Evolutionary conservation across 176 grass and related monocot species (phyloP).

Genomic region (Eleusine coracana): DNA sequence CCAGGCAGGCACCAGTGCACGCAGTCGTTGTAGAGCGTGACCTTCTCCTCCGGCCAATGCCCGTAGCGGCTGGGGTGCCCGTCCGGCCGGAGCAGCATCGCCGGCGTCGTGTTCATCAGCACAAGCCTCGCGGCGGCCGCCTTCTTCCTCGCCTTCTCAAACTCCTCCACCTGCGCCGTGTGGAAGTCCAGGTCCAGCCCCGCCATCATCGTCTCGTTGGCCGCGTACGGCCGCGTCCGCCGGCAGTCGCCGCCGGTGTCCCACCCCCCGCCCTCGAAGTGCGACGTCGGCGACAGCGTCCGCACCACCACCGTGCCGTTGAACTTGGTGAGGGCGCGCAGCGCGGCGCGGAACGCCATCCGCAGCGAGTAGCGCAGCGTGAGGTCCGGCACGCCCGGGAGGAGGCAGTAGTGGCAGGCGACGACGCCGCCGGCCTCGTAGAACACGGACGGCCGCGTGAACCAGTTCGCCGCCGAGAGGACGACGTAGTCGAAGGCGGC

Average conservation of each 20-base stretch:
- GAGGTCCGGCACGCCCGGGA: conserved; percentile 30
- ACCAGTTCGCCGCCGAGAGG: conserved; percentile 52
- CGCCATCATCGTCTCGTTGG: conserved; percentile 36
- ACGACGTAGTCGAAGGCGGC: conserved; percentile 41
- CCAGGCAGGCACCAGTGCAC: conserved; percentile 64
- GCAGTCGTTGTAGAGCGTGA: conserved; percentile 59
- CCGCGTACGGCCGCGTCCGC: conserved; percentile 22
- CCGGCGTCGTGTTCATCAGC: not conserved
- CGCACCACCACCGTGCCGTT: conserved; percentile 28
- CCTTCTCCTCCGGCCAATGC: conserved; percentile 51
- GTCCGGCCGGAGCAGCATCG: conserved; percentile 61
- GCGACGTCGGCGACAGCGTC: conserved; percentile 45
- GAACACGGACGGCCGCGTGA: conserved; percentile 34
- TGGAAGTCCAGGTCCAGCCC: conserved; percentile 42
- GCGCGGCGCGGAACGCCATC: conserved; percentile 23
- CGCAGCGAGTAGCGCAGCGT: conserved; percentile 29
- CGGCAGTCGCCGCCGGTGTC: conserved; percentile 49
- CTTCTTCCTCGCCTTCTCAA: not conserved
- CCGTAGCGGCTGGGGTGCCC: conserved; percentile 70
- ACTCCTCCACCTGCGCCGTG: conserved; percentile 45
- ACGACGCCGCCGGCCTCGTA: conserved; percentile 26
- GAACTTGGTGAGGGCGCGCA: not conserved
- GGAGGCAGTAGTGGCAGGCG: conserved; percentile 39
- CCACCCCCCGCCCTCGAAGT: conserved; percentile 60
- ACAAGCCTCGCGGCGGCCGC: not conserved